These are phyloP conservation scores for Tremella yokohamensis DNA, from an alignment of 768 basidiomycete genomes.

Conservation along the genomic window DNA sequence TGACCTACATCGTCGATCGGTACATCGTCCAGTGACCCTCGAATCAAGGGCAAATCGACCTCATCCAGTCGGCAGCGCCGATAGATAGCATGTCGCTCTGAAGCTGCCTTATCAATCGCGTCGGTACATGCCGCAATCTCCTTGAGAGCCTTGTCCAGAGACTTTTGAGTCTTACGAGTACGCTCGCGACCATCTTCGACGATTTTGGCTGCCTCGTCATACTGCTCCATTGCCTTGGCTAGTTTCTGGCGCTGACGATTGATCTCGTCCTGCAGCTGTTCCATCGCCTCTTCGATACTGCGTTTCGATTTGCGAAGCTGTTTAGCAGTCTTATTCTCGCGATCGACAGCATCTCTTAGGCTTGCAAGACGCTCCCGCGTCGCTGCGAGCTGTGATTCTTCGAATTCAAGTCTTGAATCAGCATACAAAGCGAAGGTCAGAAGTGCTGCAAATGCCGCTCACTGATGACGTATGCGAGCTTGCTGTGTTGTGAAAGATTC, in stretches of 20 bases:
- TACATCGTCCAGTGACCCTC: constrained; percentile 76
- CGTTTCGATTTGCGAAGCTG: constrained; percentile 53
- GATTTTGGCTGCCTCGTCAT: constrained; percentile 63
- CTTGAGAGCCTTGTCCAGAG: constrained; percentile 80
- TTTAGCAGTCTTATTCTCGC: constrained; percentile 59
- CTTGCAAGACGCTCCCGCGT: constrained; percentile 60
- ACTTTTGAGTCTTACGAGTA: constrained; percentile 66
- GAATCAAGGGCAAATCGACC: constrained; percentile 70
- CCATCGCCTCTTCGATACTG: constrained; percentile 50
- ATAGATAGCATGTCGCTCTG: constrained; percentile 82
- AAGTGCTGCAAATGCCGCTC: constrained; percentile 31
- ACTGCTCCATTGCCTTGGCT: constrained; percentile 61
- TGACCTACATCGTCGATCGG: constrained; percentile 85
- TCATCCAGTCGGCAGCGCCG: constrained; percentile 92
- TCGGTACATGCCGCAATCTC: constrained; percentile 87
- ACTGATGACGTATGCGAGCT: constrained; percentile 81
- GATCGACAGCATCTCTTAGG: constrained; percentile 62
- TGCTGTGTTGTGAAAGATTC: constrained; percentile 81
- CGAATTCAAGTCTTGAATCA: constrained; percentile 67
- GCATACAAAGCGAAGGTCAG: not conserved
- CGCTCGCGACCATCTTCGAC: constrained; percentile 68
- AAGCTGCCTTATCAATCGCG: constrained; percentile 79
- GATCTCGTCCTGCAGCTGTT: constrained; percentile 60
- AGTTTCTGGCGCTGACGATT: constrained; percentile 58
- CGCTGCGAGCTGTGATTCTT: constrained; percentile 67